Evolutionary conservation across 2,329 filamentous ascomycete genomes (phyloP).

Genomic region (Zymoseptoria ardabiliae): DNA sequence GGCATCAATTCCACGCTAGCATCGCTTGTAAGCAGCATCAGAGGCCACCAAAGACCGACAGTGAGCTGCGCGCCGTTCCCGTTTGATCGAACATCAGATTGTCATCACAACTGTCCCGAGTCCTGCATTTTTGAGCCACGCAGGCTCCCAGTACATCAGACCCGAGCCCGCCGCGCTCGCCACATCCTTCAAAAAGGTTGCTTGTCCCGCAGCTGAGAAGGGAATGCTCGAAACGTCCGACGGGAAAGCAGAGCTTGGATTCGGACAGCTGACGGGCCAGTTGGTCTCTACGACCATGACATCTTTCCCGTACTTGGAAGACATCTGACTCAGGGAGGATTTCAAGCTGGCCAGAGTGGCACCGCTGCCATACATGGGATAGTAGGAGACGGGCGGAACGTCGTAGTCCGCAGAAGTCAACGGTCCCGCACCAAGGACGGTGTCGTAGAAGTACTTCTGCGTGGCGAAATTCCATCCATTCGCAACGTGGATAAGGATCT

Average conservation of each 20-base stretch:
- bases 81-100: slow-evolving; percentile 25
- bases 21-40: not conserved
- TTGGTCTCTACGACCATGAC: slow-evolving; percentile 27
- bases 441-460: slow-evolving; percentile 24
- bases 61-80: slow-evolving; percentile 21
- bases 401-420: slow-evolving; percentile 22
- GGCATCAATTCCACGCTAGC: not conserved
- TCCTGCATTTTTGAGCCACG: slow-evolving; percentile 24
- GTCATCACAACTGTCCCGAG: slow-evolving; percentile 22
- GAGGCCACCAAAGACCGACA: slow-evolving; percentile 13
- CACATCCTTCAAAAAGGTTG: slow-evolving; percentile 24
- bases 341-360: slow-evolving; percentile 21
- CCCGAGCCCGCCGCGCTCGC: slow-evolving; percentile 24
- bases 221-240: slow-evolving; percentile 21
- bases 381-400: slow-evolving; percentile 26
- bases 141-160: slow-evolving; percentile 29
- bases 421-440: slow-evolving; percentile 21
- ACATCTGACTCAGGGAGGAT: slow-evolving; percentile 18
- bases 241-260: slow-evolving; percentile 19
- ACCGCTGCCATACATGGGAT: slow-evolving; percentile 25
- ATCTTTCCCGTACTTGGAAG: slow-evolving; percentile 21
- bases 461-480: slow-evolving; percentile 28
- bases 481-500: slow-evolving; percentile 28
- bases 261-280: slow-evolving; percentile 26
- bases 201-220: slow-evolving; percentile 22